Percentiles rank a stretch among this genome's conserved stretches.
Evolutionary conservation across 2,329 filamentous ascomycete genomes (phyloP).

Genomic region (Cadophora sp.): DNA sequence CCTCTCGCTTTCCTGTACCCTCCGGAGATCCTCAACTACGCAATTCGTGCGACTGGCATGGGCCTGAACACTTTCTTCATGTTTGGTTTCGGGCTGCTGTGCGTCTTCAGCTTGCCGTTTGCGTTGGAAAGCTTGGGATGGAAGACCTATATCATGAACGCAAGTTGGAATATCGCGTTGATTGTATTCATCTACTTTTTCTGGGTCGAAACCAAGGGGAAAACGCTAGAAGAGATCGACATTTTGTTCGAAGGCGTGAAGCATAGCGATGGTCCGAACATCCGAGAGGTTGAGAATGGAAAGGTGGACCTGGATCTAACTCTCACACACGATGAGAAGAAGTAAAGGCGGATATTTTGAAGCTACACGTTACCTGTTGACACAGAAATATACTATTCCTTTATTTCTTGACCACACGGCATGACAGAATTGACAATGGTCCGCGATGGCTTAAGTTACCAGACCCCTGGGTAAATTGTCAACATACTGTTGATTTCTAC

Average conservation of each 20-base stretch:
- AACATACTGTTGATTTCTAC: no score
- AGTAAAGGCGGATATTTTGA: no score
- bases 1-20: constrained; percentile 55
- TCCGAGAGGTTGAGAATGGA: constrained; percentile 19
- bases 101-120: constrained; percentile 41
- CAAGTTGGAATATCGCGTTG: constrained; percentile 43
- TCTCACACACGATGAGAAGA: no score
- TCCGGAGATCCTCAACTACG: constrained; percentile 53
- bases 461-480: no score
- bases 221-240: constrained; percentile 48
- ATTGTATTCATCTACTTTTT: constrained; percentile 51
- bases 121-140: constrained; percentile 44
- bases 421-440: no score
- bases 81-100: constrained; percentile 44
- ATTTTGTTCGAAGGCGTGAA: constrained; percentile 45
- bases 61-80: constrained; percentile 48
- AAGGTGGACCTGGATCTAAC: constrained; percentile 7
- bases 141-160: constrained; percentile 34
- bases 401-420: no score
- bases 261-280: constrained; percentile 33
- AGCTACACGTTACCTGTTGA: no score
- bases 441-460: no score
- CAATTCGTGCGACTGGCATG: constrained; percentile 54
- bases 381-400: no score
- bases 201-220: constrained; percentile 49